Evolutionary conservation across 768 basidiomycete species (phyloP), one percentile per base, ranked within the genome.

Genomic region (Podaxis rugospora): DNA sequence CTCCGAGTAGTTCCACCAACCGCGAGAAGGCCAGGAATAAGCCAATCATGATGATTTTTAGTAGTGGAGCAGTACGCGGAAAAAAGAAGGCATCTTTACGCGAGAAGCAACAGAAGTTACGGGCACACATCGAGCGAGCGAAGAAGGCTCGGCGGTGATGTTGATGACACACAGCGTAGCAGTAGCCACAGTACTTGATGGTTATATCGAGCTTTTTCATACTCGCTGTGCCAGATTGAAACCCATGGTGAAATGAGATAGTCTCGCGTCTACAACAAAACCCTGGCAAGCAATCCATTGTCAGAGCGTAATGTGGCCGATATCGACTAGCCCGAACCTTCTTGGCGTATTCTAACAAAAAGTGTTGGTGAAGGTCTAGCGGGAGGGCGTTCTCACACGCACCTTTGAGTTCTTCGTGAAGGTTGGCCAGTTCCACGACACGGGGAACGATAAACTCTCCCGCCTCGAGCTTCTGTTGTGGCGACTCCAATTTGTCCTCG

Each of bases 21-120:
- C 80, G 86, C 69, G 92, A 96, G 76, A 97, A 97, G 83, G 84
- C 87, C 40, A 83, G 90, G 70, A 95, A 95, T 72, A 97, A 98
- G 73, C 95, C 95, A 25, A 83, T 96, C 65, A 95, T 96, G 95
- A 94, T 93, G 92, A 87, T 93, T 57, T 75, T 93, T 63, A 80
- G 87, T 53, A 92, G 89, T 61, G 82, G 81, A 1, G 85, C 86
- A 1, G 90, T 93, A n/a, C 78, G 80, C 64, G 79, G 90, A 0
- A 93, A 94, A 78, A 93, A 91, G 77, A 92, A 89, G 76, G 87
- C 86, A 23, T 89, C 87, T 0, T 71, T 94, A 67, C 79, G 86
- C 65, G 88, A 93, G 62, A 94, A 93, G 72, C 92, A 94, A 72
- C 85, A 81, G 66, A 87, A 85, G 71, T 68, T 93, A 66, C 76